These are phyloP conservation scores for Centrapalus pauciflorus DNA, from an alignment of 129 eudicot species.

Conservation along the genomic window DNA sequence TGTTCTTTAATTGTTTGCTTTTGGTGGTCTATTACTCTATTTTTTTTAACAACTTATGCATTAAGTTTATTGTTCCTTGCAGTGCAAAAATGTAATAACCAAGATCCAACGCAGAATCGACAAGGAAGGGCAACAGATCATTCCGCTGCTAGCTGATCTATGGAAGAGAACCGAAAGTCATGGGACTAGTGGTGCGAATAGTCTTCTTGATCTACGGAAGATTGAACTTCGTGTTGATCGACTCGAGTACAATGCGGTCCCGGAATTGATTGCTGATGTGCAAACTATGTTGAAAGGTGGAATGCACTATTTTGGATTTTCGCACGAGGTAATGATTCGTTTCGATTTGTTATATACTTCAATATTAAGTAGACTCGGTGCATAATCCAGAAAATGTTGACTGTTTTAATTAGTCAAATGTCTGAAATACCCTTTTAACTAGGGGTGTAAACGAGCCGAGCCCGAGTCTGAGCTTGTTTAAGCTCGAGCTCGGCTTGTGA, in stretches of 20 bases:
- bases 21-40: not conserved
- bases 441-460: too few species aligned
- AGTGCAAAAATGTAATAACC: slow-evolving; percentile 83
- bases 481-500: too few species aligned
- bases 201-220: slow-evolving; percentile 62
- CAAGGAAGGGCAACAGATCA: slow-evolving; percentile 78
- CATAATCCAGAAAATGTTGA: not conserved
- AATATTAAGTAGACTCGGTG: not conserved
- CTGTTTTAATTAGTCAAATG: too few species aligned
- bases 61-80: slow-evolving; percentile 17
- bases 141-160: slow-evolving; percentile 78
- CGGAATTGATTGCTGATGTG: slow-evolving; percentile 75
- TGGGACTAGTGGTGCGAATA: slow-evolving; percentile 41
- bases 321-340: slow-evolving; percentile 65
- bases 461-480: too few species aligned
- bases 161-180: slow-evolving; percentile 71
- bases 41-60: not conserved
- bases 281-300: slow-evolving; percentile 75
- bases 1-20: not conserved
- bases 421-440: not conserved
- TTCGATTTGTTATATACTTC: not conserved
- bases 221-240: slow-evolving; percentile 69
- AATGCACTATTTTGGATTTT: slow-evolving; percentile 63
- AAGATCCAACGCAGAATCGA: slow-evolving; percentile 81
- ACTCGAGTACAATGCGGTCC: slow-evolving; percentile 55